Evolutionary conservation across 2,329 filamentous ascomycete genomes (phyloP), one percentile per base, ranked within the genome.

Genomic region (Metarhizium rileyi): DNA sequence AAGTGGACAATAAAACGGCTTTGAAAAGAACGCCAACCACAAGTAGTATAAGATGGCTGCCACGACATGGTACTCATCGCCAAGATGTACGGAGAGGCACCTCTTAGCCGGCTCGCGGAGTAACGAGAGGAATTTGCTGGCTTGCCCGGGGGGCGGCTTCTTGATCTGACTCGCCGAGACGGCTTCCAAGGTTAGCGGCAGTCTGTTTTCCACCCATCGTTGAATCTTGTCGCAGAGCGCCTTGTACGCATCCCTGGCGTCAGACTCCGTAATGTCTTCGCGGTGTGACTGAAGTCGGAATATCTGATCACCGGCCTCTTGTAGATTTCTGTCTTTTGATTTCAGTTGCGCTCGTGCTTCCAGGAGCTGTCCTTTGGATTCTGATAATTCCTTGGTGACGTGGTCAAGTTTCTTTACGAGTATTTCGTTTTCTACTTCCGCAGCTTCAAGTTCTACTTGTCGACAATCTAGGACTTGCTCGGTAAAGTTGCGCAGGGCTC

Each of bases 41-140:
- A 68, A 56, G 50, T 66, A 68, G 52, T 68, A 65, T 65, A 68
- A 66, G 47, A 68, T 66, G 35, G 60, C 55, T 9, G 60, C 63
- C 33, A 63, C 62, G 44, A 67, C 59, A 44, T 67, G 66, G 47
- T 66, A 64, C 50, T 65, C 64, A 35, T 68, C 66, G 20, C 64
- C 59, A 46, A 63, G 56, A 18, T 59, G 57, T 22, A 62, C 52
- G 23, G 49, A 58, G 25, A 68, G 48, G 45, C 61, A 64, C 20
- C 63, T 57, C 38, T 62, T 63, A 2, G 63, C 65, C 8, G 66
- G 61, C 43, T 68, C 66, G 35, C 64, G 60, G 41, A 68, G 54
- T n/a, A 68, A 54, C 1, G 62, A 59, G 23, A 62, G 58, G 33
- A 68, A 61, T 27, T 63, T 61, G 22, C 58, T 53, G 10, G 64